A percentile compares a stretch with the other conserved stretches of the same genome.
Conservation (phyloP, 164 flowering plant species). For the Vitis rotundifolia region DNA sequence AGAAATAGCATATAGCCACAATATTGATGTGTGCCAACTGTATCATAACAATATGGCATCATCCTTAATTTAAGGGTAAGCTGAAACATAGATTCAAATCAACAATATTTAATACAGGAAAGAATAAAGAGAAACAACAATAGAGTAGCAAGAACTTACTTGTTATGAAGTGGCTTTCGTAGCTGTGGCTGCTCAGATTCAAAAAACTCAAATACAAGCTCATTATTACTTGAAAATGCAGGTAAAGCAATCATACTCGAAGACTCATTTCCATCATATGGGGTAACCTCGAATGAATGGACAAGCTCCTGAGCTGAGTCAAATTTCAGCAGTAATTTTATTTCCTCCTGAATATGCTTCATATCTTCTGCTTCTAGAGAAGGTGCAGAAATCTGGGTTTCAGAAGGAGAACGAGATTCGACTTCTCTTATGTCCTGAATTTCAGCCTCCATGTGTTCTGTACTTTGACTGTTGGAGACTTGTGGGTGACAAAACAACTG, state of each 20-base stretch:
- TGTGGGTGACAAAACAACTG: constrained; percentile 15
- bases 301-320: background rate
- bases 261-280: constrained; percentile 4
- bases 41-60: no score
- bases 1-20: no score
- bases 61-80: no score
- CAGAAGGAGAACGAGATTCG: no score
- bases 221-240: constrained; percentile 3
- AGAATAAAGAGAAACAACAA: background rate
- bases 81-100: no score
- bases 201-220: constrained; percentile 19
- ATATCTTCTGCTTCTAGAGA: no score
- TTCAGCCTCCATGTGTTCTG: background rate
- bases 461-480: background rate
- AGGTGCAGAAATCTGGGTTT: no score
- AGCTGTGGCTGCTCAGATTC: constrained; percentile 15
- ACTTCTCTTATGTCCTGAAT: constrained; percentile 4
- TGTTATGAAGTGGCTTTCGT: constrained; percentile 17
- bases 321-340: background rate
- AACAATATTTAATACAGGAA: no score
- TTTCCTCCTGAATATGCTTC: background rate
- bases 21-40: no score
- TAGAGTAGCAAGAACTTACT: constrained; percentile 7
- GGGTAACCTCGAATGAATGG: background rate
- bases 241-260: background rate